Evolutionary conservation across 768 basidiomycete species (phyloP).

Genomic region (Pisolithus albus): DNA sequence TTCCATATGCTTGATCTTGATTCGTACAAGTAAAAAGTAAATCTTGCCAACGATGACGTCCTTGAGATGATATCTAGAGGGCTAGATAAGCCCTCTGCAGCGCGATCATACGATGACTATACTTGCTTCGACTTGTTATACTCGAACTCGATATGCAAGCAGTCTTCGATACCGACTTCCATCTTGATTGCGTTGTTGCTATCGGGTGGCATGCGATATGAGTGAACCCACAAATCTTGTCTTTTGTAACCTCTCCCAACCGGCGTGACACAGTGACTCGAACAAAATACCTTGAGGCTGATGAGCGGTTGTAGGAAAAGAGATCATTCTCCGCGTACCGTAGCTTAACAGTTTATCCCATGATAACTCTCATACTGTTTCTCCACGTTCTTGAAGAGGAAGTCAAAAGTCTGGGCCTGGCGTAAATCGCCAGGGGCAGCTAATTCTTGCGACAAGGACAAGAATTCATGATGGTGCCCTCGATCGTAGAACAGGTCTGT

Average conservation of each 20-base stretch:
- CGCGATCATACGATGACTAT: not conserved
- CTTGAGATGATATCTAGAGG: constrained; percentile 86
- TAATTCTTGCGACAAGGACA: constrained; percentile 91
- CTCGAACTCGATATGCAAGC: constrained; percentile 97
- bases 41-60: constrained; percentile 99
- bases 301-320: constrained; percentile 3
- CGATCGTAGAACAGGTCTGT: constrained; percentile 92
- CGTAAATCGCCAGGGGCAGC: constrained; percentile 97
- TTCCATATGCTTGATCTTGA: constrained; percentile 99
- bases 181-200: constrained; percentile 98
- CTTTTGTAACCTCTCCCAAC: constrained; percentile 90
- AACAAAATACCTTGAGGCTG: constrained; percentile 68
- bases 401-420: constrained; percentile 92
- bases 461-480: constrained; percentile 96
- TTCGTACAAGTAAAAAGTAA: constrained; percentile 95
- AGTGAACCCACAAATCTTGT: constrained; percentile 96
- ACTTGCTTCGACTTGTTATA: constrained; percentile 98
- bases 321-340: constrained; percentile 44
- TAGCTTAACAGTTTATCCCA: constrained; percentile 96
- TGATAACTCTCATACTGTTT: constrained; percentile 98
- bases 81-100: constrained; percentile 1
- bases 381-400: constrained; percentile 98
- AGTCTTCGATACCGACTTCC: constrained; percentile 99
- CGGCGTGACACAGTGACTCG: constrained; percentile 86
- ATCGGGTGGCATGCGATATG: constrained; percentile 97